Evolutionary conservation across 2,329 filamentous ascomycete species (phyloP), one percentile per base, ranked within the genome.

Genomic region (Cryphonectria parasitica): DNA sequence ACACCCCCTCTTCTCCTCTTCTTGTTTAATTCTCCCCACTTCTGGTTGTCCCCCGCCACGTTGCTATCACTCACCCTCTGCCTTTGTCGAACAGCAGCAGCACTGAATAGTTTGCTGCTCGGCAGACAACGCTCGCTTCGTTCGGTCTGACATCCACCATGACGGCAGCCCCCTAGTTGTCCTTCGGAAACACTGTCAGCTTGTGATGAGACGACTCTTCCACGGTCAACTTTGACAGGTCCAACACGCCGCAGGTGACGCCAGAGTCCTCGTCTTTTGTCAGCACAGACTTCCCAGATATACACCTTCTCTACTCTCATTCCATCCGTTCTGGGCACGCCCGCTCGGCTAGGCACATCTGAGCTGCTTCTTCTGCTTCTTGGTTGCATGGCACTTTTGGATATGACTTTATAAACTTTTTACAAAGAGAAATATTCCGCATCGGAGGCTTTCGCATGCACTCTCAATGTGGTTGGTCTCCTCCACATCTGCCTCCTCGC

Each of bases 401-500:
- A 58, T 17, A 31, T 58, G 54, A 58, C 25, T 15, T 34, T 58
- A 58, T 58, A 31, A 34, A 15, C 54, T 31, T 58, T 19, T 19
- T 28, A 58, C 54, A 61, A 39, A 22, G 22, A 19, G 19, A 1
- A n/a, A n/a, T 15, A 10, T 61, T 31, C 58, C 34, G 58, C 58
- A 11, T 15, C 34, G 58, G 34, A n/a, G 11, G 22, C 34, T 25
- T 17, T 52, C 63, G 43, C 70, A 70, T 73, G 67, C 52, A 43
- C 67, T 58, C 67, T 71, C 70, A 65, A 72, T 71, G 69, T 66
- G 66, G 69, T 56, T 69, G 66, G 66, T 61, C 34, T 61, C 54
- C 52, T 49, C 63, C 54, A 34, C 69, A 58, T 49, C 66, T 66
- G 65, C 60, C 43, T 56, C n/a, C 36, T 60, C 68, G 62, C 56